Conservation (phyloP, 2,329 filamentous ascomycete genomes). For the Calonectria montana region DNA sequence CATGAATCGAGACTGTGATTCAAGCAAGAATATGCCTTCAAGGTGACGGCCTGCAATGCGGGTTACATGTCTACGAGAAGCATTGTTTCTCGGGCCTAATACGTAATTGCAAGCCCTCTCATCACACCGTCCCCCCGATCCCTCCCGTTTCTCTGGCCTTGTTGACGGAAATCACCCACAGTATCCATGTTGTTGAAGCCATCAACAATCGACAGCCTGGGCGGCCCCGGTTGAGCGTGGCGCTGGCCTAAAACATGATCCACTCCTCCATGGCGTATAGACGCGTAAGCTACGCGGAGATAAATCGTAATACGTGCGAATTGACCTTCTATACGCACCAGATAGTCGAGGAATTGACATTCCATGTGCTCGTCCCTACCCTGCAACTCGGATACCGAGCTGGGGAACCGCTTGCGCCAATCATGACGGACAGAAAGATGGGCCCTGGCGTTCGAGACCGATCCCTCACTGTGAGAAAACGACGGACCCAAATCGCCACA, state of each 20-base stretch:
- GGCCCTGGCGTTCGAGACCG: neutral
- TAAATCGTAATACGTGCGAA: neutral
- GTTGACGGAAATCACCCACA: neutral
- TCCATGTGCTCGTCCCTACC: neutral
- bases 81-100: no score
- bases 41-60: neutral
- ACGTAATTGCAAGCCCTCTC: no score
- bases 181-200: neutral
- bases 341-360: neutral
- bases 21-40: neutral
- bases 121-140: neutral
- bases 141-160: neutral
- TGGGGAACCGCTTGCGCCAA: neutral
- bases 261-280: neutral
- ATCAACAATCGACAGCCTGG: neutral
- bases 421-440: neutral
- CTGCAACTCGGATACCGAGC: neutral
- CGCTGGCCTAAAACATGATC: neutral
- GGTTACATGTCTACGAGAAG: no score
- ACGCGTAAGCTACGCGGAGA: conserved; percentile 6
- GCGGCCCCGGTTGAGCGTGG: neutral
- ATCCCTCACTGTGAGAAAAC: conserved; percentile 1
- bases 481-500: neutral
- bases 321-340: neutral
- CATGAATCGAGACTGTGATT: neutral